These are phyloP conservation scores for Carpinus fangiana DNA, from an alignment of 306 rosid genomes.

Conservation along the genomic window DNA sequence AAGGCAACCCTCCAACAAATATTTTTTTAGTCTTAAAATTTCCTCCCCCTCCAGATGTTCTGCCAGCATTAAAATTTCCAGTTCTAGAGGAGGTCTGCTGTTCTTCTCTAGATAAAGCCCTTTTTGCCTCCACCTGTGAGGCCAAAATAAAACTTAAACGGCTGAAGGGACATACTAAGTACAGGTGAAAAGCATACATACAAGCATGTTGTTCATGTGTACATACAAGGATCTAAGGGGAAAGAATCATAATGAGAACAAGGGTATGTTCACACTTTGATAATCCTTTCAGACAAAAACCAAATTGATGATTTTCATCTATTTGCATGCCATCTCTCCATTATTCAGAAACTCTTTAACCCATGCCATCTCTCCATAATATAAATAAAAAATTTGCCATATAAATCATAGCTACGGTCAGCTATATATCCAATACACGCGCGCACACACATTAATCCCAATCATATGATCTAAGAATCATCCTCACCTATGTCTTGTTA, in stretches of 20 bases:
- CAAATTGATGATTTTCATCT: not conserved
- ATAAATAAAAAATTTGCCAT: not conserved
- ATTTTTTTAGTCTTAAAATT: slow-evolving; percentile 59
- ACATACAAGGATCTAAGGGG: not conserved
- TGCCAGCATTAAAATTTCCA: slow-evolving; percentile 40
- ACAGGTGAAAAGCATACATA: not conserved
- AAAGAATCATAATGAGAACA: not conserved
- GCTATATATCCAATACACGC: too few species aligned
- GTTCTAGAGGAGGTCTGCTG: slow-evolving; percentile 54
- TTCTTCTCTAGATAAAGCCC: slow-evolving; percentile 65
- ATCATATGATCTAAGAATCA: not conserved
- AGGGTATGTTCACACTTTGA: not conserved
- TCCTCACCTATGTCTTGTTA: not conserved
- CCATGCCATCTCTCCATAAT: not conserved
- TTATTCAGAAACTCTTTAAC: not conserved
- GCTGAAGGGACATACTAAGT: not conserved
- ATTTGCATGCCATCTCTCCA: not conserved
- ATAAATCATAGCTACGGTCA: not conserved
- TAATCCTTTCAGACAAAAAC: not conserved
- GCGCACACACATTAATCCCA: not conserved
- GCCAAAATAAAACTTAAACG: slow-evolving; percentile 18
- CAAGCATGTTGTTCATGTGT: not conserved
- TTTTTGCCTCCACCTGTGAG: slow-evolving; percentile 59
- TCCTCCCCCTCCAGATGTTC: slow-evolving; percentile 58
- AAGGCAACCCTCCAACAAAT: slow-evolving; percentile 64